phyloP scores from a whole-genome alignment of 2,329 filamentous ascomycete species.

The Nannizziopsis barbatae region DNA sequence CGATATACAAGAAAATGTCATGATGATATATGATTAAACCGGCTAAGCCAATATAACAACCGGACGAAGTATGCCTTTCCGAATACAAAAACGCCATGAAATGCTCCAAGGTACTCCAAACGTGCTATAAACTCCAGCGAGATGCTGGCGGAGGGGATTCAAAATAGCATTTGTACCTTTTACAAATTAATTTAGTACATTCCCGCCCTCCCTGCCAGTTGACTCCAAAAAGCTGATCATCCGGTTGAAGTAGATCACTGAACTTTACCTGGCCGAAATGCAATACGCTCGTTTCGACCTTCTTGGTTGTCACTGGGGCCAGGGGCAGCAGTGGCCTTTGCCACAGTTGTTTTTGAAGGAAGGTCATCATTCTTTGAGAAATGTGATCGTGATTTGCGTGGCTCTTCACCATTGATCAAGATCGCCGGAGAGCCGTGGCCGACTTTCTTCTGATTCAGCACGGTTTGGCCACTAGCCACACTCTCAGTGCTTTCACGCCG shows the following conservation, averaged over 20 bases:
- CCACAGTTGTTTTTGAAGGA: slow-evolving; percentile 2
- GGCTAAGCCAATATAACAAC: too few species aligned
- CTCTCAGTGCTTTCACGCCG: slow-evolving; percentile 34
- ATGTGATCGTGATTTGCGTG: not conserved
- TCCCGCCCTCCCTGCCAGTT: too few species aligned
- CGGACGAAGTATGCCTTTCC: too few species aligned
- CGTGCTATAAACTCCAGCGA: too few species aligned
- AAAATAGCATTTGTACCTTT: too few species aligned
- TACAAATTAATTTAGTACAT: too few species aligned
- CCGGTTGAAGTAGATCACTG: slow-evolving; percentile 6
- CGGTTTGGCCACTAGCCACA: slow-evolving; percentile 11
- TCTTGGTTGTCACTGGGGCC: not conserved
- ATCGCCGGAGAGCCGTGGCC: slow-evolving; percentile 1
- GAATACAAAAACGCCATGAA: too few species aligned
- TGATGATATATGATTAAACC: too few species aligned
- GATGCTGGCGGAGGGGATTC: too few species aligned
- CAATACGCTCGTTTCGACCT: slow-evolving; percentile 2
- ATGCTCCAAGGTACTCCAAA: too few species aligned
- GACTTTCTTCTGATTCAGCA: slow-evolving; percentile 7
- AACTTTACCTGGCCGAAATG: slow-evolving; percentile 4
- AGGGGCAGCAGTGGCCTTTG: not conserved
- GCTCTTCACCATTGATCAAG: slow-evolving; percentile 6
- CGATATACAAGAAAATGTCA: too few species aligned
- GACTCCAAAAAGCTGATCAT: slow-evolving; percentile 2
- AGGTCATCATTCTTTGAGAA: slow-evolving; percentile 3